These are phyloP conservation scores for Bryoerythrophyllum caledonicum DNA, from an alignment of 225 moss, liverwort and hornwort genomes.

Conservation along the genomic window DNA sequence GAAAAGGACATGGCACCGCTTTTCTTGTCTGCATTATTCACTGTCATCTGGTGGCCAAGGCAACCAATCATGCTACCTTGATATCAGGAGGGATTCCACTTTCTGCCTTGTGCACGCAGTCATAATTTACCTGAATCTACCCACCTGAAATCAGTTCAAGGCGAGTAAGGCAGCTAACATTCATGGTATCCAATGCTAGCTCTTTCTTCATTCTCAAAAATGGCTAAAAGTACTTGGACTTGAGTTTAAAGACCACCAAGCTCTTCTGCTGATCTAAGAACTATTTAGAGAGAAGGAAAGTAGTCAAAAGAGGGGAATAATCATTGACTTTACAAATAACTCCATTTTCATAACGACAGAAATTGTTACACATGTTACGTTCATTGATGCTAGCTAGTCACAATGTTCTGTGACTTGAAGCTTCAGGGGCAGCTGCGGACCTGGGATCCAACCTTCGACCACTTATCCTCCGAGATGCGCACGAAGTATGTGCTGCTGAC, in stretches of 20 bases:
- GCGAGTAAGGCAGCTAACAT: too few species aligned
- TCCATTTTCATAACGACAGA: neutral
- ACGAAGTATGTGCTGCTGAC: slow-evolving; percentile 27
- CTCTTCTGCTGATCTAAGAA: too few species aligned
- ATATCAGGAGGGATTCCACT: neutral
- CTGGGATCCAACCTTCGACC: slow-evolving; percentile 41
- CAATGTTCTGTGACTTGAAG: neutral
- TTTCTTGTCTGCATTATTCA: slow-evolving; percentile 63
- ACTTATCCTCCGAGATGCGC: slow-evolving; percentile 19
- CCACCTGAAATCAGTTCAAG: neutral
- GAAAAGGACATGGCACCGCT: slow-evolving; percentile 68
- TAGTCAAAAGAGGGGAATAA: too few species aligned
- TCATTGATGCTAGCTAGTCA: neutral
- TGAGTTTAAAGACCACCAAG: too few species aligned
- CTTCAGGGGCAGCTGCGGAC: slow-evolving; percentile 15
- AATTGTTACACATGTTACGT: neutral
- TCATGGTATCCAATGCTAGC: too few species aligned
- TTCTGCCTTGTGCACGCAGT: neutral
- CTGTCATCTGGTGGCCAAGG: neutral
- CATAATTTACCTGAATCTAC: neutral
- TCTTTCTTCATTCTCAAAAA: too few species aligned
- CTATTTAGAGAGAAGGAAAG: too few species aligned
- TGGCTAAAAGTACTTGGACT: too few species aligned
- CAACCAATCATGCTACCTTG: neutral
- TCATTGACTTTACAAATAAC: too few species aligned